Percentiles rank a stretch among this genome's conserved stretches.
phyloP scores from a whole-genome alignment of 305 asterid species.

The Fraxinus nigra region DNA sequence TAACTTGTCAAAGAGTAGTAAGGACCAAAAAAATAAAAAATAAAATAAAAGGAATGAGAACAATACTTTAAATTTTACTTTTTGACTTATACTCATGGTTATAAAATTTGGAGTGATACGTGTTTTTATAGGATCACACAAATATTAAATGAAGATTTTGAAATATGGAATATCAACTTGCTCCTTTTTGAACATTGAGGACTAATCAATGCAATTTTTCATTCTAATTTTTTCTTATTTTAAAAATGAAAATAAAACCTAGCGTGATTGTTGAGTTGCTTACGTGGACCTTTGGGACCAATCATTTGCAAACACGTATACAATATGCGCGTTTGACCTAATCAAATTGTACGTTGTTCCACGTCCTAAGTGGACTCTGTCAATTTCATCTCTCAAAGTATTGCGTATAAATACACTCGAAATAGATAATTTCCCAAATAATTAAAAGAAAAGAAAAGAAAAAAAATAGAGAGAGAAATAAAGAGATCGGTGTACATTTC shows the following conservation, averaged over 20 bases:
- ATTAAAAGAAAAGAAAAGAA: not conserved
- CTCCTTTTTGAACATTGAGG: not conserved
- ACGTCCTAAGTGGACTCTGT: not conserved
- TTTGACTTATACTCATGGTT: not conserved
- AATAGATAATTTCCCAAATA: not conserved
- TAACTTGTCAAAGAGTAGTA: too few relatives aligned
- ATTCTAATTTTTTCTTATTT: too few relatives aligned
- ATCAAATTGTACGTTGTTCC: not conserved
- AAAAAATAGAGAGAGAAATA: not conserved
- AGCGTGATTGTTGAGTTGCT: not conserved
- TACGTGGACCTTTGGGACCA: not conserved
- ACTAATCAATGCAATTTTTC: not conserved
- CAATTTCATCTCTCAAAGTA: not conserved
- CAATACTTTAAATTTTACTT: not conserved
- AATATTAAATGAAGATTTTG: not conserved
- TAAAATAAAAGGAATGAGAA: not conserved
- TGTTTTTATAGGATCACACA: too few relatives aligned
- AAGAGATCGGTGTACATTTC: constrained; percentile 8
- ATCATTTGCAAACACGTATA: not conserved
- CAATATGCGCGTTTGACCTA: not conserved
- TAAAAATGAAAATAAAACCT: not conserved
- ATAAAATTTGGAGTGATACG: not conserved
- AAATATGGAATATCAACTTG: not conserved
- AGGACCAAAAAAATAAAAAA: too few relatives aligned
- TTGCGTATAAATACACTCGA: not conserved